These are phyloP conservation scores for Didymella glomerata DNA, from an alignment of 2,329 filamentous ascomycete genomes.

Conservation along the genomic window DNA sequence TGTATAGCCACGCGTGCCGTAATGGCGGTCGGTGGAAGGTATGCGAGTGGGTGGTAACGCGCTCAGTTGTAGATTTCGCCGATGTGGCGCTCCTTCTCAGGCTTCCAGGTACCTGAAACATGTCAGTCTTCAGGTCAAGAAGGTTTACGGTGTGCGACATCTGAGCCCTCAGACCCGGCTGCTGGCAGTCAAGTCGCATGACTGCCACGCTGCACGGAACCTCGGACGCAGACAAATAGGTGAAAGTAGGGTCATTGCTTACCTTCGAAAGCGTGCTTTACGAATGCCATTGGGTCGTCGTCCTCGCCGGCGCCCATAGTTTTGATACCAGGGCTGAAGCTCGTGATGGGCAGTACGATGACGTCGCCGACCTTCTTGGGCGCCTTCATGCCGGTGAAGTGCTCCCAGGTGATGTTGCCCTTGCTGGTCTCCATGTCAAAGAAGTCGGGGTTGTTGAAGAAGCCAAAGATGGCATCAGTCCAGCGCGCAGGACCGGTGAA, in stretches of 20 bases:
- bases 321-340: constrained; percentile 92
- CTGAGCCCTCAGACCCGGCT: constrained; percentile 12
- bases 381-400: constrained; percentile 86
- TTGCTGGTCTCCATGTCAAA: constrained; percentile 79
- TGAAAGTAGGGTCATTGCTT: constrained; percentile 41
- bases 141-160: constrained; percentile 9
- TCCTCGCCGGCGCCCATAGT: constrained; percentile 91
- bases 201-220: not conserved
- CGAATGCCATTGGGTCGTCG: constrained; percentile 95
- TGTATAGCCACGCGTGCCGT: not conserved
- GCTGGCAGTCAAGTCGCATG: constrained; percentile 2
- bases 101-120: constrained; percentile 48
- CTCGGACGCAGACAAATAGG: constrained; percentile 10
- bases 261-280: constrained; percentile 97
- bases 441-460: constrained; percentile 89
- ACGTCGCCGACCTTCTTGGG: constrained; percentile 93
- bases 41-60: not conserved
- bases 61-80: constrained; percentile 44
- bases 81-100: constrained; percentile 47
- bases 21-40: not conserved
- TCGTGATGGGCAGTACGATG: constrained; percentile 91
- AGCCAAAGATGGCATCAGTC: constrained; percentile 91
- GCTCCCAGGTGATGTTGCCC: constrained; percentile 80
- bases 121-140: constrained; percentile 33
- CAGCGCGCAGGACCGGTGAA: constrained; percentile 94